These are phyloP conservation scores for Puccinia brachypodii DNA, from an alignment of 1,284 basidiomycete genomes.

Conservation along the genomic window DNA sequence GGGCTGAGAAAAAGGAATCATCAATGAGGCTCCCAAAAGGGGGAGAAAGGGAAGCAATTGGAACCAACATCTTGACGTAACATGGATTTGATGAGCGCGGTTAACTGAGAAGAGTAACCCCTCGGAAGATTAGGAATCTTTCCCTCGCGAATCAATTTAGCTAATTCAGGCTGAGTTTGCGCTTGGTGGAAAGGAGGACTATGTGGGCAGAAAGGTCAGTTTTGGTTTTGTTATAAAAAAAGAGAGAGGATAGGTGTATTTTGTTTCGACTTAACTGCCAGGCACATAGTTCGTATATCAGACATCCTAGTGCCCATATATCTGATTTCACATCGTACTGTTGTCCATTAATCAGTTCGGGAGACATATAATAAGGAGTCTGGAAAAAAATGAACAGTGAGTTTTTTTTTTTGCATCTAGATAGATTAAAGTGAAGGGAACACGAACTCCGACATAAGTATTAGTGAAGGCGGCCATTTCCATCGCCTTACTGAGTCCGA, in stretches of 20 bases:
- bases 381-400: constrained; percentile 56
- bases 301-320: constrained; percentile 95
- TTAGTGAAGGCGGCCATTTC: constrained; percentile 81
- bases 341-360: constrained; percentile 92
- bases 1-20: constrained; percentile 50
- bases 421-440: background rate
- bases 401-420: background rate
- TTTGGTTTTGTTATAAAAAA: background rate
- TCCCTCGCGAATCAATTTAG: constrained; percentile 76
- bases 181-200: constrained; percentile 84
- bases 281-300: constrained; percentile 93
- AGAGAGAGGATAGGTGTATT: background rate
- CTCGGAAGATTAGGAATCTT: constrained; percentile 80
- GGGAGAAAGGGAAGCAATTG: too few species aligned
- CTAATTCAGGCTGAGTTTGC: constrained; percentile 79
- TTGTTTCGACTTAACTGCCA: constrained; percentile 62
- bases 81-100: constrained; percentile 79
- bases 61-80: constrained; percentile 73
- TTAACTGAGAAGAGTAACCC: constrained; percentile 72
- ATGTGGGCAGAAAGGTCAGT: background rate
- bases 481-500: constrained; percentile 90
- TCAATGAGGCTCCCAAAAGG: background rate
- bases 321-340: constrained; percentile 96
- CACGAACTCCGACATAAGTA: constrained; percentile 88
- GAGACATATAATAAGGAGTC: constrained; percentile 99